Evolutionary conservation across 2,329 filamentous ascomycete genomes (phyloP).

Genomic region (Penicillium concentricum): DNA sequence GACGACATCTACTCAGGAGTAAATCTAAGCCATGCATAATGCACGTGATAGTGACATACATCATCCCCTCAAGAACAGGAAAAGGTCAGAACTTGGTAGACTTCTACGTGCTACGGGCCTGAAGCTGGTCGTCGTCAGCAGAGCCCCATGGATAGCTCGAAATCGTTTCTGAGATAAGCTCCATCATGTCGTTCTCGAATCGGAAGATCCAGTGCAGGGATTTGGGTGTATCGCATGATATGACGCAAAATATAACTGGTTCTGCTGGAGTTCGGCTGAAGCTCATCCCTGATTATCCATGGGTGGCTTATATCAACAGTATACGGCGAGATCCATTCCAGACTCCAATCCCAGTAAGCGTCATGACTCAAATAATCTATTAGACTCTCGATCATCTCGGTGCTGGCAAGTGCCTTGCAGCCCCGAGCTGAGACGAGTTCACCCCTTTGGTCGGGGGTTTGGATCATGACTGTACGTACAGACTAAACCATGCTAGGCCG

Average conservation of each 20-base stretch:
- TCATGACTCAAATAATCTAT: neutral
- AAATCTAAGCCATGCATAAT: neutral
- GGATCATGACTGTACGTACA: conserved; percentile 4
- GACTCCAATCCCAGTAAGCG: neutral
- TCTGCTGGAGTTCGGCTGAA: neutral
- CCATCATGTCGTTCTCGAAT: neutral
- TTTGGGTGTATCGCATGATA: neutral
- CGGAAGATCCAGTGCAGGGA: neutral
- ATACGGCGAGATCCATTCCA: neutral
- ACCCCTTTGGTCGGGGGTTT: neutral
- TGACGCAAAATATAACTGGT: neutral
- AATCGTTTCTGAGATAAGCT: neutral
- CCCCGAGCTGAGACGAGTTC: neutral
- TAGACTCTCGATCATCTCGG: neutral
- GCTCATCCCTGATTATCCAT: neutral
- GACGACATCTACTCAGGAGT: neutral
- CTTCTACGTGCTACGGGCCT: neutral
- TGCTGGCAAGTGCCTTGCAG: neutral
- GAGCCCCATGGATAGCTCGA: neutral
- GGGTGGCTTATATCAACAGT: neutral
- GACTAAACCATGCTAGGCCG: conserved; percentile 2
- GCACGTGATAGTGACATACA: neutral
- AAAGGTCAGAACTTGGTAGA: neutral
- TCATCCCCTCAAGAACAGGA: neutral
- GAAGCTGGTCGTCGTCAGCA: neutral